Base-by-base conservation (phyloP, 257 asterid species). In the Handroanthus guayacan region DNA sequence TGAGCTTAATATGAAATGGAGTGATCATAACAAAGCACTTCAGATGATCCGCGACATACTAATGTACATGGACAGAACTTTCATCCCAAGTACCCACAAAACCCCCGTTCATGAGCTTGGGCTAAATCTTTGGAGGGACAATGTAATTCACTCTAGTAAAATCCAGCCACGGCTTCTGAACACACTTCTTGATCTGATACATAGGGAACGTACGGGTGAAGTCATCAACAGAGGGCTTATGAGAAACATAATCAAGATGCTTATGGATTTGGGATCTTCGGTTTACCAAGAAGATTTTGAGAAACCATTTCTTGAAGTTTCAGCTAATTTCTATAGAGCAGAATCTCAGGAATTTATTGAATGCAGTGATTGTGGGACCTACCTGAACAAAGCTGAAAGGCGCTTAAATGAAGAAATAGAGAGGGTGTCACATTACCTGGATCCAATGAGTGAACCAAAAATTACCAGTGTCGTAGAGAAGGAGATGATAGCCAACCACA, bases 31-130 rank as follows among this genome's bases (percentile, higher is more conserved):
- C 67, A 87, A 87, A 80, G 96, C 97, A 68, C 75, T 94, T 81
- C 94, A 89, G 83, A 87, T 85, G 94, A 90, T 94, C 64, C 93
- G 97, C 11, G 96, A 92, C 85, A 89, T 94, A 74, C 76, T 94
- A 71, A 90, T 92, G 97, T 94, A 92, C 88, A 90, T 92, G 98
- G 98, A 94, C 82, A 76, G 95, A 67, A 94, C 97, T 67, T 91
- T 90, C 74, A 84, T 90, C 60, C 92, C 88, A 0, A 85, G 91
- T 87, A 82, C 79, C 77, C 89, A 83, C 74, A 92, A 89, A 81
- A 89, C 88, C 65, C 88, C 91, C 12, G 93, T 94, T 74, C 89
- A 89, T 75, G 98, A 94, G 82, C 97, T 94, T 60, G 98, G 98
- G 72, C 89, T 94, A 56, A 92, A 90, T 80, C 89, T 94, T 44